Evolutionary conservation across 805 yeast genomes (phyloP).

Genomic region (Barnettozyma californica): DNA sequence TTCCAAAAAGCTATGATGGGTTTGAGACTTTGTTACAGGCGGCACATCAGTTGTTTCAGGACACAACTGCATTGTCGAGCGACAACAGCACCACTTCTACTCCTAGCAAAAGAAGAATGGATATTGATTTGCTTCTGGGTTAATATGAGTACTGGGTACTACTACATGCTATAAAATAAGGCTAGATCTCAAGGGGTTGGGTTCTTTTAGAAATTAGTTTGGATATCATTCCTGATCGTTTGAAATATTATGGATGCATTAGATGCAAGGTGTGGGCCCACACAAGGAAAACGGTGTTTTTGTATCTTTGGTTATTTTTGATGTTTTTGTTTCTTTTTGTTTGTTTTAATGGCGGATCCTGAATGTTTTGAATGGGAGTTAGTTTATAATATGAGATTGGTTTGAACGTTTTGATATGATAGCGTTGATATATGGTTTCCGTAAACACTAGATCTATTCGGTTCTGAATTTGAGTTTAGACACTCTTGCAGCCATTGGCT

Average conservation of each 20-base stretch:
- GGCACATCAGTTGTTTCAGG: constrained; percentile 22
- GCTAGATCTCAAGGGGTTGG: neutral
- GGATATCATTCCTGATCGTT: neutral
- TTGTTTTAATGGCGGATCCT: too few species aligned
- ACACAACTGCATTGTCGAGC: neutral
- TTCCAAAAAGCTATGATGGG: constrained; percentile 21
- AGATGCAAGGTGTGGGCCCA: neutral
- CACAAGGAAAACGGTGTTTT: neutral
- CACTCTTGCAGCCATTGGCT: constrained; percentile 1
- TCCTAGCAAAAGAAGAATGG: constrained; percentile 13
- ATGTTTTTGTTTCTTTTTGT: neutral
- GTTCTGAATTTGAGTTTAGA: constrained; percentile 19
- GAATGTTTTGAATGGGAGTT: neutral
- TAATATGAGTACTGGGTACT: neutral
- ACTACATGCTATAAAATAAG: too few species aligned
- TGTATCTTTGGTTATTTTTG: neutral
- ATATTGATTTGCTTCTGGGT: constrained; percentile 17
- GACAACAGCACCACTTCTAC: neutral
- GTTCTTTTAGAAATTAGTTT: neutral
- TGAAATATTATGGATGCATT: neutral
- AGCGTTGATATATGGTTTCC: neutral
- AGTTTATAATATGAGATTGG: neutral
- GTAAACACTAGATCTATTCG: constrained; percentile 3
- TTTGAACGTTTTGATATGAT: neutral
- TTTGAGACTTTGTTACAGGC: constrained; percentile 22